A percentile compares a stretch with the other conserved stretches of the same genome.
phyloP scores from a whole-genome alignment of 257 asterid species.

The Nicotiana otophora region DNA sequence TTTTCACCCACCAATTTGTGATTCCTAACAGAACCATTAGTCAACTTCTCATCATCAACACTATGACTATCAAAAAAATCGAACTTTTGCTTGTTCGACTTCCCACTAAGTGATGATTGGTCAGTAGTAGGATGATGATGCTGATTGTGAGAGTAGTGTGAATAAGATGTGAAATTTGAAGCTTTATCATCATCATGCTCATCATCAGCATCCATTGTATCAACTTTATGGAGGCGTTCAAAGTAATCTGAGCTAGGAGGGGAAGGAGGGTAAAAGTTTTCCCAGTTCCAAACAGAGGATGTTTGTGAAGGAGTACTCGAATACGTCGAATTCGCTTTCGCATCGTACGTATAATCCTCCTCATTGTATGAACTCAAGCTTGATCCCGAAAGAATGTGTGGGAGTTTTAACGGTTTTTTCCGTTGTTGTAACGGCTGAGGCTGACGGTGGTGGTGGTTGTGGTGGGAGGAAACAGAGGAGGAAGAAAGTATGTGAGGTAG shows the following conservation, averaged over 20 bases:
- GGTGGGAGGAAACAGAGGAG: constrained; percentile 13
- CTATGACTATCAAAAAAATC: constrained; percentile 22
- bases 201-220: constrained; percentile 28
- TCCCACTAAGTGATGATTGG: background rate
- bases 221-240: constrained; percentile 42
- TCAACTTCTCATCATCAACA: constrained; percentile 49
- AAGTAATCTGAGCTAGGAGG: constrained; percentile 87
- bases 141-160: constrained; percentile 26
- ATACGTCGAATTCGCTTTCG: constrained; percentile 61
- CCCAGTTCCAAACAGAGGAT: constrained; percentile 98
- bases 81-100: constrained; percentile 21
- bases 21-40: constrained; percentile 20
- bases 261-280: constrained; percentile 84
- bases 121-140: constrained; percentile 17
- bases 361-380: constrained; percentile 40
- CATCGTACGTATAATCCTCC: constrained; percentile 40
- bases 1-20: background rate
- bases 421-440: constrained; percentile 35
- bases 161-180: constrained; percentile 28
- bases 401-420: constrained; percentile 48
- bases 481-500: constrained; percentile 38
- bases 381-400: constrained; percentile 86
- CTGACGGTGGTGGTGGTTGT: background rate
- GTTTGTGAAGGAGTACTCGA: constrained; percentile 83
- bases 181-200: constrained; percentile 44